These are phyloP conservation scores for Teunomyces lycoperdinae DNA, from an alignment of 805 yeast genomes.

Conservation along the genomic window DNA sequence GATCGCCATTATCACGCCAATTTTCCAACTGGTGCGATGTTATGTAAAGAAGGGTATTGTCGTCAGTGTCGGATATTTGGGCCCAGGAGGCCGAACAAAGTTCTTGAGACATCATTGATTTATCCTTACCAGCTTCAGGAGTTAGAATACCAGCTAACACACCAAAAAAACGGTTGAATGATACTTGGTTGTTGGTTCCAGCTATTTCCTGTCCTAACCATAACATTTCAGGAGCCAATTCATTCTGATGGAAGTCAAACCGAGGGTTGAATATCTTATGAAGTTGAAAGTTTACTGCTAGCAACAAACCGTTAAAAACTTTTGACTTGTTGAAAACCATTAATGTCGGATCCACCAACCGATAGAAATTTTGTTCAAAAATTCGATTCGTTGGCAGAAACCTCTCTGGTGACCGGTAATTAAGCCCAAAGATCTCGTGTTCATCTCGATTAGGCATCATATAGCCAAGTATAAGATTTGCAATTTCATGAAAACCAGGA, in stretches of 20 bases:
- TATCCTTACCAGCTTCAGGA: constrained; percentile 19
- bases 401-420: constrained; percentile 7
- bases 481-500: constrained; percentile 31
- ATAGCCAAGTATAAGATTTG: constrained; percentile 18
- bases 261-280: constrained; percentile 18
- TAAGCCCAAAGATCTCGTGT: constrained; percentile 15
- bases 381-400: constrained; percentile 14
- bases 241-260: constrained; percentile 12
- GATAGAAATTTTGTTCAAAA: constrained; percentile 19
- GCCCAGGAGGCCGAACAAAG: constrained; percentile 40
- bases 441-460: constrained; percentile 22
- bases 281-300: constrained; percentile 23
- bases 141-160: constrained; percentile 31
- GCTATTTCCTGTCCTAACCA: constrained; percentile 37
- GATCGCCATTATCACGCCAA: constrained; percentile 13
- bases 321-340: constrained; percentile 27
- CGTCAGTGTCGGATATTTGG: constrained; percentile 26
- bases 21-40: constrained; percentile 37
- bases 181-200: constrained; percentile 17
- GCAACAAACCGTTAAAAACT: constrained; percentile 25
- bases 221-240: constrained; percentile 21
- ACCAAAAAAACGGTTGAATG: constrained; percentile 25
- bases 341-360: constrained; percentile 26
- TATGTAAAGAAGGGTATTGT: constrained; percentile 23
- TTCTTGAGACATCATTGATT: constrained; percentile 21